These are phyloP conservation scores for Murraya koenigii DNA, from an alignment of 345 rosid genomes.

Conservation along the genomic window DNA sequence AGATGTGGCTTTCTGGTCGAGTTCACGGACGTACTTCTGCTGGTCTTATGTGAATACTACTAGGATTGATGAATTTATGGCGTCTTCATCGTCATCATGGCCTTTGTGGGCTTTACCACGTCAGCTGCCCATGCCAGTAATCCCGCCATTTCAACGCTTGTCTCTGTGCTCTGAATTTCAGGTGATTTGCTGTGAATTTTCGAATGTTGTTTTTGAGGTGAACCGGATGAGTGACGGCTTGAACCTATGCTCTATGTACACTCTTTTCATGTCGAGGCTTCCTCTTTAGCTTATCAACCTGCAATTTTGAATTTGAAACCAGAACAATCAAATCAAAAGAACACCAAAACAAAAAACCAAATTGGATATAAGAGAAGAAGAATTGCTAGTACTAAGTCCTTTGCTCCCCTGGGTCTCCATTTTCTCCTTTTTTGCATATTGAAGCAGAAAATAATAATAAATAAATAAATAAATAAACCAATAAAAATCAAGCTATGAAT, in stretches of 20 bases:
- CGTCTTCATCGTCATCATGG: constrained; percentile 44
- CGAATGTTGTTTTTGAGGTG: not conserved
- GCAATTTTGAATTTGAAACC: constrained; percentile 12
- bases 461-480: constrained; percentile 7
- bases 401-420: constrained; percentile 53
- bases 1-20: constrained; percentile 60
- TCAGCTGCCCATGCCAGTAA: constrained; percentile 95
- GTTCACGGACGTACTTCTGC: constrained; percentile 61
- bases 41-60: constrained; percentile 59
- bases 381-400: constrained; percentile 33
- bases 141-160: constrained; percentile 57
- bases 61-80: constrained; percentile 36
- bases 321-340: constrained; percentile 9
- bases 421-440: constrained; percentile 43
- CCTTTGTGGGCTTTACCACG: constrained; percentile 79
- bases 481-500: not conserved
- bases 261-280: constrained; percentile 94
- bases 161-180: not conserved
- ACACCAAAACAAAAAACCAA: constrained; percentile 2
- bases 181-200: not conserved
- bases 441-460: constrained; percentile 18
- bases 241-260: constrained; percentile 80
- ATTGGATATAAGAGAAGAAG: not conserved
- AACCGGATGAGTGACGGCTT: not conserved
- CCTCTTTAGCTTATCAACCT: constrained; percentile 95